phyloP scores from a whole-genome alignment of 1,139 yeast species.

The Magnusiomyces paraingens region DNA sequence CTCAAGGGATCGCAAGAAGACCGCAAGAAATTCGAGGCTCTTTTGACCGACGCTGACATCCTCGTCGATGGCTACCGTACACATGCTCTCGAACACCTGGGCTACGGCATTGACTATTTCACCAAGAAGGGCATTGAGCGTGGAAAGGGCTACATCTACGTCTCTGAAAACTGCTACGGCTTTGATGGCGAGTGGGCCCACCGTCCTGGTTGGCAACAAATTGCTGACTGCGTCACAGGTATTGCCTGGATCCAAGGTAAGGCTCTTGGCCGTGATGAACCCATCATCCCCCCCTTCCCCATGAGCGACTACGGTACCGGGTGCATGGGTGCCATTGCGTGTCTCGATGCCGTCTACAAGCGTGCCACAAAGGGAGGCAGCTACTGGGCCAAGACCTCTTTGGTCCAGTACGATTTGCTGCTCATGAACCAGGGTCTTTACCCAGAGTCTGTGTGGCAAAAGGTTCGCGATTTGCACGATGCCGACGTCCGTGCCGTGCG shows the following conservation, averaged over 20 bases:
- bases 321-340: conserved; percentile 34
- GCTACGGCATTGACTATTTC: conserved; percentile 30
- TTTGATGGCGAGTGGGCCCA: conserved; percentile 32
- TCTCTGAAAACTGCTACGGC: conserved; percentile 35
- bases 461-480: conserved; percentile 22
- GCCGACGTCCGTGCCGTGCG: conserved; percentile 24
- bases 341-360: conserved; percentile 29
- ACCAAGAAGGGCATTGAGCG: conserved; percentile 28
- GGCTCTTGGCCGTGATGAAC: conserved; percentile 32
- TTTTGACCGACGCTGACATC: conserved; percentile 32
- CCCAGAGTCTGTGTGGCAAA: conserved; percentile 27
- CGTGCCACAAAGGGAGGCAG: conserved; percentile 32
- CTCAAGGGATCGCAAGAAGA: conserved; percentile 27
- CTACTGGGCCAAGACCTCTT: conserved; percentile 34
- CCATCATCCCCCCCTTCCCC: conserved; percentile 36
- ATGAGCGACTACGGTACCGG: conserved; percentile 37
- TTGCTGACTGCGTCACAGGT: conserved; percentile 35
- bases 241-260: conserved; percentile 35
- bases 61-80: conserved; percentile 34
- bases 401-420: conserved; percentile 33
- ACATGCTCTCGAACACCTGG: conserved; percentile 31
- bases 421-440: conserved; percentile 31
- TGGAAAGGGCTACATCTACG: conserved; percentile 34
- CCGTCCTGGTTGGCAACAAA: conserved; percentile 38
- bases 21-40: conserved; percentile 27